Evolutionary conservation across 352 stramenopile species (phyloP).

Genomic region (Globisporangium nodosum): DNA sequence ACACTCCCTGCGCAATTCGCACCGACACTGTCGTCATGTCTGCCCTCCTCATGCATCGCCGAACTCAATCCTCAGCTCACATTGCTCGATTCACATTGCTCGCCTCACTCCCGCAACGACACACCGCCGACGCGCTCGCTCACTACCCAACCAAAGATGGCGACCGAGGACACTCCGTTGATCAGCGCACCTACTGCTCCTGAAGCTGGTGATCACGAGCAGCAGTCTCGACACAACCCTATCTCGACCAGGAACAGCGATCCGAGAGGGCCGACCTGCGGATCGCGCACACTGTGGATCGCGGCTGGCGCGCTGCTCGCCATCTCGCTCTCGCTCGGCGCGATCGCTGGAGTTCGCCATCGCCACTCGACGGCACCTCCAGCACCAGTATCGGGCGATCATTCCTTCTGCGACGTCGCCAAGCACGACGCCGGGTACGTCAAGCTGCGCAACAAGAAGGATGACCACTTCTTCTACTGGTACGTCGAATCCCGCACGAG

Average conservation of each 20-base stretch:
- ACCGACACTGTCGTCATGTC: not conserved
- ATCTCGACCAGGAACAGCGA: not conserved
- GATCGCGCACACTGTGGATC: too few relatives aligned
- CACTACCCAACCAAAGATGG: not conserved
- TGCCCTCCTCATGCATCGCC: not conserved
- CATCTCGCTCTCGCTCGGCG: too few relatives aligned
- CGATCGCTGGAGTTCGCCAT: not conserved
- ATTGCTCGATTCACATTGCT: not conserved
- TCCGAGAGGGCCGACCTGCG: too few relatives aligned
- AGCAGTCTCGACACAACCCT: not conserved
- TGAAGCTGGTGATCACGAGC: not conserved
- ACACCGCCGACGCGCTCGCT: too few relatives aligned
- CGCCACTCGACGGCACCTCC: not conserved
- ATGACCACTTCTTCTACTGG: constrained; percentile 44
- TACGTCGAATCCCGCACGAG: constrained; percentile 26
- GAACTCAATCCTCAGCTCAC: too few relatives aligned
- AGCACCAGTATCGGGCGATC: not conserved
- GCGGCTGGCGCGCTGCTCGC: too few relatives aligned
- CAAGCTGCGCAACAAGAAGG: constrained; percentile 28
- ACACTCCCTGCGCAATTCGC: not conserved
- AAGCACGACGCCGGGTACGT: constrained; percentile 26
- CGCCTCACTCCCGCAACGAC: too few relatives aligned
- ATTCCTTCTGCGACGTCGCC: constrained; percentile 13
- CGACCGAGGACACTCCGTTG: not conserved
- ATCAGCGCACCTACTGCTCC: not conserved